Conservation (phyloP, 805 yeast genomes). For the Tetrapisispora pingtungensis region DNA sequence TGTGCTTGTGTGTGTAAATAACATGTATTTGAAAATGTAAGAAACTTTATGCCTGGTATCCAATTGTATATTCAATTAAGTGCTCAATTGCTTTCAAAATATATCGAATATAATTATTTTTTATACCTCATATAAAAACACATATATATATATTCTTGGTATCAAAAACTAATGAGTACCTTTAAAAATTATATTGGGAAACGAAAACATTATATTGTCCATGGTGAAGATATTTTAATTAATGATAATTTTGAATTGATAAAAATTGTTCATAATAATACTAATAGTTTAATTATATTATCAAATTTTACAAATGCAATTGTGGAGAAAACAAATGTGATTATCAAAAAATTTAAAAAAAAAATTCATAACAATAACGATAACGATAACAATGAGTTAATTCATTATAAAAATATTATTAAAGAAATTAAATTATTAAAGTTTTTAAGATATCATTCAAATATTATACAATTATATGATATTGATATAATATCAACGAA, state of each 20-base stretch:
- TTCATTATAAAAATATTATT: constrained; percentile 59
- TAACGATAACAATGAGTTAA: neutral
- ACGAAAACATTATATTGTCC: neutral
- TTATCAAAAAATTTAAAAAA: neutral
- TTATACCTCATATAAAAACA: too few relatives aligned
- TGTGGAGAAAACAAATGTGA: neutral
- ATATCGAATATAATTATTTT: too few relatives aligned
- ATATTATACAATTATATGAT: constrained; percentile 89
- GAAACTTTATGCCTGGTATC: too few relatives aligned
- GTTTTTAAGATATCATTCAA: constrained; percentile 92
- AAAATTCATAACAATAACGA: neutral
- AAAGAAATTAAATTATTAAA: constrained; percentile 83
- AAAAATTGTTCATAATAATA: neutral
- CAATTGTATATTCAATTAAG: too few relatives aligned
- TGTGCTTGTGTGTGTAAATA: too few relatives aligned
- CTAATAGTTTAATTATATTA: neutral
- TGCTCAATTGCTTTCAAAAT: too few relatives aligned
- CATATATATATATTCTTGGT: too few relatives aligned
- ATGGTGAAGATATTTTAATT: neutral
- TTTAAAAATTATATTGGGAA: neutral
- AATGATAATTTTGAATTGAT: neutral
- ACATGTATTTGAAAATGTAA: too few relatives aligned
- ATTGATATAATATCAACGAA: constrained; percentile 62
- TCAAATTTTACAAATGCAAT: constrained; percentile 1
- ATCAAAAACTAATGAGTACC: neutral